Base-by-base conservation (phyloP, 352 stramenopile genomes). In the Phytopythium aichiense region DNA sequence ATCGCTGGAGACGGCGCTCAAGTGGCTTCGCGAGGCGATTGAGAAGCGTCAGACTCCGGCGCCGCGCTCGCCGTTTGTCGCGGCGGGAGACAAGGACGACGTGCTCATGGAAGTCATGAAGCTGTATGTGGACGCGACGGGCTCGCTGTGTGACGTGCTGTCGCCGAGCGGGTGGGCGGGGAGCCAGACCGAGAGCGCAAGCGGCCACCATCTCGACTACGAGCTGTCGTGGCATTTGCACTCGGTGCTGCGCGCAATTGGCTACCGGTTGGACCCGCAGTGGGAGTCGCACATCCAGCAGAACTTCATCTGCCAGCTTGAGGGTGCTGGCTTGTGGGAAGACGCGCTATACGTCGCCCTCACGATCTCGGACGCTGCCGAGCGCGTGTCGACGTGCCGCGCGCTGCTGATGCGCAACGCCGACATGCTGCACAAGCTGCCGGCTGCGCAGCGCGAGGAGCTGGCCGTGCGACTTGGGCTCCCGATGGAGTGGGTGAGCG, bases 211-310 rank as follows among this genome's bases (percentile, higher is more conserved):
- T 45, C 64, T 92, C 64, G 80, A 92, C 66, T 92, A 92, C 57
- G 87, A 92, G 66, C 61, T 88, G 37, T 82, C 73, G 48, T 94
- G 83, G 83, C 85, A 94, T 54, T 67, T 94, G 53, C 69, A 92
- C 60, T 87, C 74, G 31, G 76, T 92, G 52, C 67, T 94, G 25
- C 83, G 72, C 37, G 77, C 84, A 11, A 72, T 92, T 54, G 84
- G 82, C 30, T 91, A 88, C 66, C 83, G 89, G 40, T 72, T 91
- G 54, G 79, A 89, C 45, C 74, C 77, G 6, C 78, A 90, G 52
- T 89, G 79, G 77, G 77, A 92, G 60, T 89, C 85, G 8, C 79
- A 92, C 63, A 77, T 94, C 35, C 77, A 90, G 35, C 81, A 89
- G 25, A 89, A 90, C 66, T 96, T 91, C 33, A 87, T 96, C 46